Percentiles rank a stretch among this genome's conserved stretches.
Conservation (phyloP, 2,329 filamentous ascomycete species). For the Pseudocercospora pini-densiflorae region DNA sequence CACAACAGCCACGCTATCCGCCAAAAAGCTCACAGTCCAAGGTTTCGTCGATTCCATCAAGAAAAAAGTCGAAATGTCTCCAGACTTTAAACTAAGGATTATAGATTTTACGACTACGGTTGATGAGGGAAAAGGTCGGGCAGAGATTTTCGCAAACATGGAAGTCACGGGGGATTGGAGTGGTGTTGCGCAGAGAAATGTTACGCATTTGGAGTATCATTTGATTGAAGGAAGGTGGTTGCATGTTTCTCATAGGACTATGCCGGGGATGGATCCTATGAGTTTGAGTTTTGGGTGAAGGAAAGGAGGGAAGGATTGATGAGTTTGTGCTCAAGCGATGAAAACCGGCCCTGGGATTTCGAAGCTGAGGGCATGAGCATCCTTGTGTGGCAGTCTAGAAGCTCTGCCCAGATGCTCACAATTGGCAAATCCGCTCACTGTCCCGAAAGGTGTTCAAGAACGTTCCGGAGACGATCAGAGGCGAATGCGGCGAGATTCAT, state of each 20-base stretch:
- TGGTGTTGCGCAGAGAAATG: constrained; percentile 17
- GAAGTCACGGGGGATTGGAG: constrained; percentile 15
- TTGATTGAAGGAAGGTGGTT: constrained; percentile 19
- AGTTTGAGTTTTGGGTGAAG: constrained; percentile 4
- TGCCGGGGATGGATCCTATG: constrained; percentile 22
- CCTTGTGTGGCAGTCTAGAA: background rate
- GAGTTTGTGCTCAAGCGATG: background rate
- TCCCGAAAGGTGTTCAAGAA: background rate
- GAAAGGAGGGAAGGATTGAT: background rate
- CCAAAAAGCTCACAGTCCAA: constrained; percentile 11
- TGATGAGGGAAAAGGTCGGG: constrained; percentile 13
- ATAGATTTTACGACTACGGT: constrained; percentile 21
- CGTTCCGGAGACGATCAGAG: background rate
- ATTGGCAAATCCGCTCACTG: background rate
- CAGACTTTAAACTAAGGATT: constrained; percentile 17
- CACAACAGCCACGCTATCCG: constrained; percentile 10
- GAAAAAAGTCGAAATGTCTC: constrained; percentile 5
- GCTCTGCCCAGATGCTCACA: background rate
- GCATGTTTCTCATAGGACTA: constrained; percentile 19
- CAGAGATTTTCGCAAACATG: constrained; percentile 22
- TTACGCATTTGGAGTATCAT: constrained; percentile 22
- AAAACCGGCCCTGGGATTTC: background rate
- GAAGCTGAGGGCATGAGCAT: too few species aligned
- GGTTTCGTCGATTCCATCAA: constrained; percentile 16
- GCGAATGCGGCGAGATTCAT: background rate